Base-by-base conservation (phyloP, 208 protist genomes). In the Leishmania martiniquensis region DNA sequence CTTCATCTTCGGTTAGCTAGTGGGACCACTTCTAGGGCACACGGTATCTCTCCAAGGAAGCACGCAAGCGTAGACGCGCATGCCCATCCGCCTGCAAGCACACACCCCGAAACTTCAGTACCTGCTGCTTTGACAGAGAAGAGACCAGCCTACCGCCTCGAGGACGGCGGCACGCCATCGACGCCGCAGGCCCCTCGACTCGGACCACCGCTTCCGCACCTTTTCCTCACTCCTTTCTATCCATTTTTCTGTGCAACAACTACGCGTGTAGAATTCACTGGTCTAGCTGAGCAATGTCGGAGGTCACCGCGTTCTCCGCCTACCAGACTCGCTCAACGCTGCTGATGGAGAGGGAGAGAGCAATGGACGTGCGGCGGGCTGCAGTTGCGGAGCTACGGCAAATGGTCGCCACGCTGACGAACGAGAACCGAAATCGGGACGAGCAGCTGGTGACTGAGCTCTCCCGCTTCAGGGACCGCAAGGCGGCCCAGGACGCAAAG, bases 401-500 rank as follows among this genome's bases (percentile, higher is more conserved):
- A 70, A 86, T 77, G 60, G 90, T 93, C n/a, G 72, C 78, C 62
- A 76, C 59, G 17, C 73, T 92, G 6, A 60, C 84, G 47, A 70
- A 75, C 13, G 91, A 95, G 76, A 91, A 87, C 80, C 47, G 81
- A 42, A 42, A 60, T 32, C 83, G 85, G 6, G 83, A 94, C 63
- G 91, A 97, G 82, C 86, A 90, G 65, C 83, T 95, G 22, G 80
- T 75, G 22, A 49, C 42, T 44, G 87, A 94, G 81, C 82, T 85
- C 49, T 73, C 67, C 54, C 78, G 83, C 45, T 94, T 88, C 44
- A 54, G 68, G 0, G 82, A 89, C 22, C 85, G 89, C 63, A 90
- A 90, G 82, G 75, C 76, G 2, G 67, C 68, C 20, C 93, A 97
- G 67, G 93, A 97, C 49, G 93, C 90, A 42, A 97, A 95, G 86